Evolutionary conservation across 805 yeast genomes (phyloP), one percentile per base, ranked within the genome.

Genomic region (Wickerhamomyces queroliae): DNA sequence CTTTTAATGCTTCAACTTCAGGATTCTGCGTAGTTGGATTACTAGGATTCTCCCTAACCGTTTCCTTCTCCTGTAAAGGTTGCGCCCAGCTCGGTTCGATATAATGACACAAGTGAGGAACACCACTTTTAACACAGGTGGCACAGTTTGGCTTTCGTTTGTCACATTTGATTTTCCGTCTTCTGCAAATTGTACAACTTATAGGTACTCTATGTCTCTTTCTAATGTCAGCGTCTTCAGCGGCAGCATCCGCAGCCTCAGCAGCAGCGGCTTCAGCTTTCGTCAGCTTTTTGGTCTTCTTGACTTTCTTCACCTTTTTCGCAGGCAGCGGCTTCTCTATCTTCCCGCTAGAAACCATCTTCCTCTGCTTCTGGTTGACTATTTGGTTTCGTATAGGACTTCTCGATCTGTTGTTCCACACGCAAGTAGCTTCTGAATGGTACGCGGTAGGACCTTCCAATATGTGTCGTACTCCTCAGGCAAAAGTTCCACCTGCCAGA

Each of bases 21-120:
- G 63, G 72, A 74, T 25, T 62, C 70, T 42, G 61, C 62, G 53
- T 56, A 66, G 42, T 67, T 74, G n/a, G n/a, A n/a, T n/a, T n/a
- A n/a, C n/a, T n/a, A n/a, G n/a, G n/a, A n/a, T n/a, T n/a, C n/a
- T n/a, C n/a, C n/a, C n/a, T n/a, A n/a, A n/a, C n/a, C 44, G 59
- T 64, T 56, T 75, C 83, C 51, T 63, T 61, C 56, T 47, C 62
- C 53, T 52, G 61, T 49, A 57, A 42, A 5, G 72, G 72, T 41
- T 67, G 69, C 1, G 81, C 80, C 82, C 82, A 76, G n/a, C 68
- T 62, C 31, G 79, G 82, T 44, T 74, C 80, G 47, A 76, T 63
- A 46, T 74, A 76, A 38, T 73, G 75, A 42, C 82, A 76, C 16
- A 76, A 56, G 50, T 76, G 80, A 7, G 72, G 72, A 13, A 76